Base-by-base conservation (phyloP, 2,329 filamentous ascomycete genomes). In the Exserohilum rostratum region DNA sequence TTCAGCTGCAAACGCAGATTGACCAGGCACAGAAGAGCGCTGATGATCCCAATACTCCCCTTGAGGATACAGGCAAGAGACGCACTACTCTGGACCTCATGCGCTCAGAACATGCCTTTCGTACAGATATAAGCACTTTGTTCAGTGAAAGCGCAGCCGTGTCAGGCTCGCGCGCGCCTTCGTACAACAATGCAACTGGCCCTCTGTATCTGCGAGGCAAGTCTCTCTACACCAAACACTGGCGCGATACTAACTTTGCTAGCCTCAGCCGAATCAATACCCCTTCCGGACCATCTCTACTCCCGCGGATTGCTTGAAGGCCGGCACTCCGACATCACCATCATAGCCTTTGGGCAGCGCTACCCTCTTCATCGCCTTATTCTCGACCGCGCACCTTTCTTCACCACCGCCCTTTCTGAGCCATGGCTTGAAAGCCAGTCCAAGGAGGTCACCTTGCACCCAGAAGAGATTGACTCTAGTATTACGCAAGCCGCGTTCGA, bases 361-460 rank as follows among this genome's bases (percentile, higher is more conserved):
- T 85, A 85, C 67, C 76, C 76, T 53, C 75, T 85, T 6, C 82
- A 85, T 62, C 80, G 82, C 15, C 70, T 85, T 7, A 77, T 85
- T 17, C 79, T 85, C 17, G 82, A 84, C 63, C 79, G 80, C 46
- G 80, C 83, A 4, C 81, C 82, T 0, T 85, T 83, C 76, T 85
- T 85, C 67, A 76, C 78, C 2, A 80, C 78, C 12, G 82, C 82
- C 12, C 72, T 85, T 20, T 83, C 80, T 0, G 81, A 80, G 31
- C 80, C 82, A n/a, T 85, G 82, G 82, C 71, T 81, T 9, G 82
- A 85, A 62, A 82, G 81, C 55, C 77, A 74, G 31, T 75, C 79
- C 4, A 82, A 78, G 56, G 81, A 84, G 43, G 80, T 85, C 45
- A 78, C 75, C 0, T 70, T 85, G 6, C 76, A 81, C 47, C 82